Base-by-base conservation (phyloP, 176 grass and related monocot species). In the Tillandsia leiboldiana region DNA sequence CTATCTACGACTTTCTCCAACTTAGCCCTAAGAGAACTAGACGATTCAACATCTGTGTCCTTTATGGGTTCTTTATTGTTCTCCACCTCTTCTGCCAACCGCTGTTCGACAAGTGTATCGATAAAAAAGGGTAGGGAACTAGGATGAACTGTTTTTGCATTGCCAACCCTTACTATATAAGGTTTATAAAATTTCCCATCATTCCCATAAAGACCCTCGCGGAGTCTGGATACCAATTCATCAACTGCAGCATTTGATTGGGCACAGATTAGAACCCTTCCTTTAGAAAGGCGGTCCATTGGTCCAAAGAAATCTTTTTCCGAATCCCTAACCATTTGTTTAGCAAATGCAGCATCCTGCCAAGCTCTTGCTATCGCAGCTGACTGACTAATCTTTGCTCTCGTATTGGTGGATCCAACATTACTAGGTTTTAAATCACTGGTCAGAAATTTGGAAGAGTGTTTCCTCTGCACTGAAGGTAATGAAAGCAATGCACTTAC, bases 191-290 rank as follows among this genome's bases (percentile, higher is more conserved):
- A 48, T 24, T 90, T 88, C 64, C 89, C 88, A 65, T 97, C 79
- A 74, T 48, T 72, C 74, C 84, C 81, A 66, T 87, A 84, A 72
- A 96, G 80, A 68, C 93, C 93, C 50, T 96, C 61, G 26, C 81
- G 85, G 42, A 97, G 81, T 92, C 89, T 87, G 52, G 88, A 97
- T 63, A 92, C 83, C 73, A 97, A 78, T 72, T 97, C 93, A 81
- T 97, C 93, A 72, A 97, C 89, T 49, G 92, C 92, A 70, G 92
- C 92, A 82, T 96, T 96, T 68, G 88, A 96, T 51, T 96, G 92
- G 1, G 92, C 92, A 72, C 92, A 96, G 66, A 96, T 58, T 67
- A 96, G 74, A 91, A 81, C 83, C 62, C 92, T 86, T 75, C 92
- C 88, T 89, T 73, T 91, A 14, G 59, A 50, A 66, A 82, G 70